A percentile compares a stretch with the other conserved stretches of the same genome.
phyloP scores from a whole-genome alignment of 2,329 filamentous ascomycete genomes.

The Colletotrichum brevisporum region DNA sequence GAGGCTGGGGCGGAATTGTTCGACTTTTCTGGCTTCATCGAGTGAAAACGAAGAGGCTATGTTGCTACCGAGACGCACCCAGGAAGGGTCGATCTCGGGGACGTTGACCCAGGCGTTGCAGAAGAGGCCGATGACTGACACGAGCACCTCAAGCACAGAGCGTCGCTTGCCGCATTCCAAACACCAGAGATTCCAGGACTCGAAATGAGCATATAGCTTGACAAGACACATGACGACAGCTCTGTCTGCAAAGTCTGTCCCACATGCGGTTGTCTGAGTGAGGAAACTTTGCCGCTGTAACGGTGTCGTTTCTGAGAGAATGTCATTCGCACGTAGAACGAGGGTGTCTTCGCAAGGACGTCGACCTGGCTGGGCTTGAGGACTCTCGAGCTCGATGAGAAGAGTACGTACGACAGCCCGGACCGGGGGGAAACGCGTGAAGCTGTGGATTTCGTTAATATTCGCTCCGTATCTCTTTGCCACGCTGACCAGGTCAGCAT shows the following conservation, averaged over 20 bases:
- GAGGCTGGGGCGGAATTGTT: neutral
- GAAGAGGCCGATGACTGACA: conserved; percentile 30
- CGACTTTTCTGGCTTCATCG: neutral
- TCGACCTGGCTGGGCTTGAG: conserved; percentile 19
- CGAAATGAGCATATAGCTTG: conserved; percentile 26
- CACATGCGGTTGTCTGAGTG: conserved; percentile 11
- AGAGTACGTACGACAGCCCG: conserved; percentile 26
- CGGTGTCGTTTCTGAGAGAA: neutral
- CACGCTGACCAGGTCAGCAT: conserved; percentile 26
- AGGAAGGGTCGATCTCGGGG: conserved; percentile 21
- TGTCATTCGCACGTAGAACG: conserved; percentile 2
- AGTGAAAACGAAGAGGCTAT: neutral
- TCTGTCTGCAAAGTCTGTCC: conserved; percentile 19
- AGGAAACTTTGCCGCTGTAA: conserved; percentile 11
- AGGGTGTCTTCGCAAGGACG: conserved; percentile 12
- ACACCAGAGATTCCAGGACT: conserved; percentile 18
- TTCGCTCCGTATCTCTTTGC: conserved; percentile 3
- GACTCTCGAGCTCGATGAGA: conserved; percentile 36
- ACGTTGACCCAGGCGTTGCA: conserved; percentile 33
- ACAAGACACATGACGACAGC: conserved; percentile 25
- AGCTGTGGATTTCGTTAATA: conserved; percentile 32
- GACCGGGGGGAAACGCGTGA: conserved; percentile 32
- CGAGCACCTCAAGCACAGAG: neutral
- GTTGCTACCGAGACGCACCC: conserved; percentile 11
- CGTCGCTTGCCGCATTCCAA: neutral